Percentiles rank a stretch among this genome's conserved stretches.
Conservation (phyloP, 1,284 basidiomycete species). For the Ustilago shanxiensis region DNA sequence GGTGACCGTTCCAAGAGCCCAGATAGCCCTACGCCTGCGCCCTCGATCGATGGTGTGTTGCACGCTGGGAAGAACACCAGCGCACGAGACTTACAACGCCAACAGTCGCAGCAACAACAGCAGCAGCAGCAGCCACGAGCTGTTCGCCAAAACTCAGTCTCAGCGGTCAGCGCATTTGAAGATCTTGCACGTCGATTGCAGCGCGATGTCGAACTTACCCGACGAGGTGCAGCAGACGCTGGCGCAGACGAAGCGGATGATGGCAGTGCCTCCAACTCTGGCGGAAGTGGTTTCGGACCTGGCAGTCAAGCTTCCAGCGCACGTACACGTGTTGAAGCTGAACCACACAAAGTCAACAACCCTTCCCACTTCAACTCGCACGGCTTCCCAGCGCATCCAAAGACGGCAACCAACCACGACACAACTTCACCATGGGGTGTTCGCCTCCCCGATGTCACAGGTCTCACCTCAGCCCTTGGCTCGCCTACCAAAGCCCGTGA, state of each 20-base stretch:
- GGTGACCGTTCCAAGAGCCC: constrained; percentile 52
- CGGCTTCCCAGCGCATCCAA: constrained; percentile 38
- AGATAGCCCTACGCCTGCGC: constrained; percentile 48
- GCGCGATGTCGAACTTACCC: constrained; percentile 44
- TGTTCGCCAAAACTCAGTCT: constrained; percentile 11
- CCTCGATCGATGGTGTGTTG: constrained; percentile 44
- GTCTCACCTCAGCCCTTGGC: constrained; percentile 52
- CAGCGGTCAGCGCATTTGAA: constrained; percentile 44
- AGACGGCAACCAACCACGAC: constrained; percentile 11
- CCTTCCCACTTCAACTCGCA: constrained; percentile 35
- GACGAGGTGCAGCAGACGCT: constrained; percentile 9
- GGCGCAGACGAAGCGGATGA: constrained; percentile 38
- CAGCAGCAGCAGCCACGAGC: constrained; percentile 27
- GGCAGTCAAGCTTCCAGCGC: constrained; percentile 54
- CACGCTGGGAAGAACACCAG: constrained; percentile 21
- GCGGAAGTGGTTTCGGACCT: constrained; percentile 49
- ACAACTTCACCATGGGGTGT: constrained; percentile 35
- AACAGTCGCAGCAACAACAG: constrained; percentile 20
- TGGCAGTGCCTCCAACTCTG: constrained; percentile 48
- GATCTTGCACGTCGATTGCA: constrained; percentile 47
- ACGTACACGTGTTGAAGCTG: constrained; percentile 40
- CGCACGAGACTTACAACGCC: constrained; percentile 15
- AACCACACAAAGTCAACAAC: constrained; percentile 10
- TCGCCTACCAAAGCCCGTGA: constrained; percentile 50
- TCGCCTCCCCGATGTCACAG: constrained; percentile 55